A percentile compares a stretch with the other conserved stretches of the same genome.
Conservation (phyloP, 78 protist genomes). For the Pigoraptor vietnamica region DNA sequence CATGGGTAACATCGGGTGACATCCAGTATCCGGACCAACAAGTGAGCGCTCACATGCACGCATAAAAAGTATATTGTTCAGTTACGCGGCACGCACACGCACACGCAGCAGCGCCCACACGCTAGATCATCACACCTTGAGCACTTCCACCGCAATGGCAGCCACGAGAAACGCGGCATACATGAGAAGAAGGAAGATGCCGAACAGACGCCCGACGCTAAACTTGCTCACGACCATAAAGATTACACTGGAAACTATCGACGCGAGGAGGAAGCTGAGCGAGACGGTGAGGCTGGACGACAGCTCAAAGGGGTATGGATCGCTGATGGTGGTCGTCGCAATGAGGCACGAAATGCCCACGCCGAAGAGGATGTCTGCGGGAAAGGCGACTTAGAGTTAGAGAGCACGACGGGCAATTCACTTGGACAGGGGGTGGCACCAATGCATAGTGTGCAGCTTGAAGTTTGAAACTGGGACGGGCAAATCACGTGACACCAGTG, state of each 20-base stretch:
- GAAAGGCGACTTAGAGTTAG: too few relatives aligned
- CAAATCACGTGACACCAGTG: neutral
- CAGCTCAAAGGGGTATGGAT: neutral
- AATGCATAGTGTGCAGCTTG: neutral
- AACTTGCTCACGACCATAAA: neutral
- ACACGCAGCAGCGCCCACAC: too few relatives aligned
- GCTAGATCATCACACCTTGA: neutral
- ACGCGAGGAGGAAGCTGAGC: neutral
- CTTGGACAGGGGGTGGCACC: neutral
- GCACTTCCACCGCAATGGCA: neutral
- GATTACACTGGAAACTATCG: neutral
- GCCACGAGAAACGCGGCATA: neutral
- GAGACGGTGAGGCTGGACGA: neutral
- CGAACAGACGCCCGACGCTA: neutral
- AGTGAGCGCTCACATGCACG: too few relatives aligned
- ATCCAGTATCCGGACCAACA: too few relatives aligned
- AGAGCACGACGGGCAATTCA: neutral
- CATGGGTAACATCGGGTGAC: too few relatives aligned
- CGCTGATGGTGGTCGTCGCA: neutral
- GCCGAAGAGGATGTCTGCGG: slow-evolving; percentile 4
- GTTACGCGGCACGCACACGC: too few relatives aligned
- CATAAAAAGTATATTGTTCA: too few relatives aligned
- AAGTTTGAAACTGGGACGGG: too few relatives aligned
- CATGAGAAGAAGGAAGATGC: neutral
- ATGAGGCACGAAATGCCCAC: neutral